Conservation (phyloP, 2,329 filamentous ascomycete species). For the Hymenoscyphus repandus region DNA sequence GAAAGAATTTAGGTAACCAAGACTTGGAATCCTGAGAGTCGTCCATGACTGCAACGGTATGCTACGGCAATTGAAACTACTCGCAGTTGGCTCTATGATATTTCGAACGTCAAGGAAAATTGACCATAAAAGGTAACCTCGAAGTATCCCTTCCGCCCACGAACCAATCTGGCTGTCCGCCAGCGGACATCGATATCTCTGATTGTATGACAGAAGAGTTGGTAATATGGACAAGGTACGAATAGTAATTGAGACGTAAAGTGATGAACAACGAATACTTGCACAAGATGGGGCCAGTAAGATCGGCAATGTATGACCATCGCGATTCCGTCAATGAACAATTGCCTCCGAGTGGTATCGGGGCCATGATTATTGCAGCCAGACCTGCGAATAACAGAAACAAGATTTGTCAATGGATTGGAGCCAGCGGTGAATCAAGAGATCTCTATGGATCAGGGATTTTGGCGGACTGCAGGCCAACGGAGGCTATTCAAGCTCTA, state of each 20-base stretch:
- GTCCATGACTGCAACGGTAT: constrained; percentile 11
- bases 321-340: not conserved
- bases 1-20: constrained; percentile 27
- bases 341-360: not conserved
- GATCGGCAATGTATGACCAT: constrained; percentile 3
- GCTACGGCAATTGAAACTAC: not conserved
- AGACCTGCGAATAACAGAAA: not conserved
- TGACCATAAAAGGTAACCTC: not conserved
- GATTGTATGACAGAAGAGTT: constrained; percentile 9
- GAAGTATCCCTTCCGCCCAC: not conserved
- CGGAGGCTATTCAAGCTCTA: constrained; percentile 2
- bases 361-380: not conserved
- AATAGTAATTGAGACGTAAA: constrained; percentile 10
- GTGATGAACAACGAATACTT: constrained; percentile 10
- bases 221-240: constrained; percentile 2
- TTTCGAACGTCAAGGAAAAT: too few species aligned
- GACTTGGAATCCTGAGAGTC: constrained; percentile 21
- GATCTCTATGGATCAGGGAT: constrained; percentile 1
- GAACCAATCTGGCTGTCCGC: not conserved
- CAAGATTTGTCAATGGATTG: constrained; percentile 4
- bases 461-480: constrained; percentile 4
- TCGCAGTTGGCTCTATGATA: not conserved
- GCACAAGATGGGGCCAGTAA: not conserved
- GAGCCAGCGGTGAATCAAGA: not conserved
- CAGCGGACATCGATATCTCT: constrained; percentile 7